Base-by-base conservation (phyloP, 257 asterid species). In the Phtheirospermum japonicum region DNA sequence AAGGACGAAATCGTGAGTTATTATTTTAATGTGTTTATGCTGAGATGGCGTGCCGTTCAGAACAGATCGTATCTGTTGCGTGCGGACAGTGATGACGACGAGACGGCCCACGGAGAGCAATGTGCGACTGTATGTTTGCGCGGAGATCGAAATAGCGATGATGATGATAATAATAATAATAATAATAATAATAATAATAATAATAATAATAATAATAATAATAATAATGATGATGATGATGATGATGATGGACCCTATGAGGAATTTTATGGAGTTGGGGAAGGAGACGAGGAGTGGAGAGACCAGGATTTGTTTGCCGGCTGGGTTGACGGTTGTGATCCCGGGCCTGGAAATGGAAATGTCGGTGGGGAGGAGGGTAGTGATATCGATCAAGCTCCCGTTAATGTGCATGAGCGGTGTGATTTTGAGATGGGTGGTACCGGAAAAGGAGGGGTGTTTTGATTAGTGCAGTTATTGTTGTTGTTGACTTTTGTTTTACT, bases 31-130 rank as follows among this genome's bases (percentile, higher is more conserved):
- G 97, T 87, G 53, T 87, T 87, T 32, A 75, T 87, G 69, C 83
- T 87, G 4, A 68, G 80, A 56, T 83, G 78, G 60, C 77, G 95
- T 36, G 84, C 84, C 0, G 67, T 69, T 54, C 97, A 90, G 59
- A 90, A 90, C 64, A 71, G 95, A 67, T 77, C 76, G 34, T 62
- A 59, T 23, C 37, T 74, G 16, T 55, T 79, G 75, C 79, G 72
- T 45, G 80, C 85, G 37, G 95, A 87, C 60, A 90, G 97, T 62
- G 97, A 87, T 20, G 80, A 85, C 49, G 94, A 89, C 73, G 76
- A 63, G 32, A 79, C 60, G 3, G 57, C 63, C 4, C 64, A 48
- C 13, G 77, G 61, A 48, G 67, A 63, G 20, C 18, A 37, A 28
- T 57, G 9, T 60, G 82, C 79, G 64, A 82, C 71, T 60, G 68